Conservation (phyloP, 345 rosid genomes). For the Eucalyptus cloeziana region DNA sequence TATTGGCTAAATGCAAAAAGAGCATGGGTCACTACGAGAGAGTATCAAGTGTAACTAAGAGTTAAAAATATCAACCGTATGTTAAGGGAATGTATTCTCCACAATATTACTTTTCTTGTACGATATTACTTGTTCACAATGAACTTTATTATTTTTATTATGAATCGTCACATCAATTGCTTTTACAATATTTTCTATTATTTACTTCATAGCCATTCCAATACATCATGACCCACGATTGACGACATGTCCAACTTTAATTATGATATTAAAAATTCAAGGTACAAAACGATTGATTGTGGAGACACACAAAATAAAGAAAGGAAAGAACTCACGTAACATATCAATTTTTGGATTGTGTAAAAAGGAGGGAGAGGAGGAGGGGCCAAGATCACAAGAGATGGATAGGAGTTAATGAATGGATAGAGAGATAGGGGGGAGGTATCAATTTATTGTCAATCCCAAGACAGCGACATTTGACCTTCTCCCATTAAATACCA, state of each 20-base stretch:
- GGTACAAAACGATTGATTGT: neutral
- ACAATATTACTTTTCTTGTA: neutral
- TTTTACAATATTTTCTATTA: fast-evolving
- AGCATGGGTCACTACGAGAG: neutral
- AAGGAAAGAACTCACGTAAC: neutral
- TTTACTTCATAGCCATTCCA: neutral
- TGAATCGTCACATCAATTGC: neutral
- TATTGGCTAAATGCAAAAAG: neutral
- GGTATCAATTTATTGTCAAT: neutral
- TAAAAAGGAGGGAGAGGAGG: neutral
- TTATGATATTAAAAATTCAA: neutral
- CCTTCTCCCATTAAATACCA: neutral
- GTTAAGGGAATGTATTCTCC: neutral
- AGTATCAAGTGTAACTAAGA: neutral
- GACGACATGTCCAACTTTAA: neutral
- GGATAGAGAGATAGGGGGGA: neutral
- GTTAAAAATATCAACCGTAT: neutral
- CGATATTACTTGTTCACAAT: neutral
- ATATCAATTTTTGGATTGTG: neutral
- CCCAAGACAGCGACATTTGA: neutral
- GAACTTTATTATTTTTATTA: neutral
- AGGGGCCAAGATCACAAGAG: neutral
- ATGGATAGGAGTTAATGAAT: neutral
- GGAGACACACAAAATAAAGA: neutral
- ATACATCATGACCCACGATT: neutral